Evolutionary conservation across 108 stramenopile species (phyloP), one percentile per base, ranked within the genome.

Genomic region (Ochromonas danica): DNA sequence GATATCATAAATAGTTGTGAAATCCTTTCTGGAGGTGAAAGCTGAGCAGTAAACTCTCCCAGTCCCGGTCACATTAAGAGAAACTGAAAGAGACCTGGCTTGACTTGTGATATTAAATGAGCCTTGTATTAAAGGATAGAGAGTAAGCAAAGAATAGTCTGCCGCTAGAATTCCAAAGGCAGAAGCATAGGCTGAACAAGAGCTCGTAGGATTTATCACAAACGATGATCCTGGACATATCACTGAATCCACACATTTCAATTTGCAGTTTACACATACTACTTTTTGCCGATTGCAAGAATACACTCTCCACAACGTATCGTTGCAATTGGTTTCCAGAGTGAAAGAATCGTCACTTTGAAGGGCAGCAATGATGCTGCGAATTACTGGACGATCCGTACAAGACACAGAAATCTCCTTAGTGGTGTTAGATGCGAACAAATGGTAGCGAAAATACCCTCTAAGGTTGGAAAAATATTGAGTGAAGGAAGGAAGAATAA

Each of bases 231-330:
- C 63, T 6, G 63, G 63, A 36, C 63, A 67, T 10, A 36, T 67
- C 17, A 67, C 63, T 28, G 63, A 35, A 3, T 28, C 6, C 10
- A 33, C 6, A 36, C 63, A 67, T 6, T 33, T 67, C 14, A 67
- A 33, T 36, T 67, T 67, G 31, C 63, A 67, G 31, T 67, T 67
- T 3, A 67, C 6, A 36, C 63, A 67, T 10, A 67, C 63, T 6
- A 67, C 31, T 25, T 6, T 3, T 10, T 67, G 17, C 10, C 31
- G 14, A 36, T 67, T 33, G 63, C 63, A 67, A 36, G 6, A 10
- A 25, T 31, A 67, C 10, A 33, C 63, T 67, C 63, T 28, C 63
- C 63, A 67, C 3, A 6, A 14, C 17, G 17, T 35, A 25, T 14
- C 3, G 17, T 36, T 25, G 25, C 63, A 67, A 25, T 67, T 31